Base-by-base conservation (phyloP, 208 protist species). In the Crithidia fasciculata region DNA sequence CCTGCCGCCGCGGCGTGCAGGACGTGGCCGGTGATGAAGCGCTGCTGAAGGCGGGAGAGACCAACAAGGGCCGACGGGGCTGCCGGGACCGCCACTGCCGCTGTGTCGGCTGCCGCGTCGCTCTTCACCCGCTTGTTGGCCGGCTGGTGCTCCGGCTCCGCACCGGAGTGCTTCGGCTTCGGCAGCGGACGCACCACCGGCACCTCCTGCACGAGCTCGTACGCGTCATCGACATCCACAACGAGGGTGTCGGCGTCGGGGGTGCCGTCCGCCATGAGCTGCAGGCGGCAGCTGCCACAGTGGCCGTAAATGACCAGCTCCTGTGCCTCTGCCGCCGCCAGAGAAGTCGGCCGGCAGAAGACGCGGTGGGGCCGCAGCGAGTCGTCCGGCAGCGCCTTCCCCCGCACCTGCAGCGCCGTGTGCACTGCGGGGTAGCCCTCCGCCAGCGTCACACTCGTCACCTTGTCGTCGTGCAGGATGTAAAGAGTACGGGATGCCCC, bases 361-460 rank as follows among this genome's bases (percentile, higher is more conserved):
- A 79, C 45, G 12, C 68, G 41, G 54, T 79, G 58, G 3, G 68
- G 74, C 1, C 74, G 50, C 49, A 79, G 44, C 43, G 74, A 73
- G 77, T 77, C 66, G 12, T 43, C 67, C 1, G 59, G 69, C 45
- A 81, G 63, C 7, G 28, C 43, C 53, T 63, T 66, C 0, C 76
- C 69, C 4, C 62, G 63, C 47, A 81, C 76, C 63, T 63, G 69
- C 44, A 81, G 50, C 5, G 63, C 52, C 13, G 76, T 76, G 76
- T 67, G 72, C 28, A 95, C 83, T 10, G 84, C 67, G 4, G 91
- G 81, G 56, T 86, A 89, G 43, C 86, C 88, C 7, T 82, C 69
- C 19, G 72, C 70, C 10, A 92, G 69, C n/a, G 85, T 84, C 3
- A 93, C 69, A 36, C 82, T 88, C n/a, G 90, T 50, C 18, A 96